Percentiles rank a stretch among this genome's conserved stretches.
phyloP scores from a whole-genome alignment of 441 rosid species.

The Biscutella laevigata region DNA sequence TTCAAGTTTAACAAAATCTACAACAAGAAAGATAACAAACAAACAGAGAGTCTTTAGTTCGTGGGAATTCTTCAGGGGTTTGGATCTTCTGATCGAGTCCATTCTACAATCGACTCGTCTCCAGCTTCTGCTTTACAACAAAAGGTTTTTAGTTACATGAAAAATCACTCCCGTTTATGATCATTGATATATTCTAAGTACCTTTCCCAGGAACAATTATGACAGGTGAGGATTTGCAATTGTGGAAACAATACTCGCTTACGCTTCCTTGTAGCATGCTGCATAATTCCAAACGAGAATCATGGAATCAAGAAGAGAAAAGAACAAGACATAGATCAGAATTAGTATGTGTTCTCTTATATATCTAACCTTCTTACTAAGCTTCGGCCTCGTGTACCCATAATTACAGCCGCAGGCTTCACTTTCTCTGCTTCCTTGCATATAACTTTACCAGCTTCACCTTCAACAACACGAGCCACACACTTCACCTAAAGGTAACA shows the following conservation, averaged over 20 bases:
- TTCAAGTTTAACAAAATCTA: slow-evolving; percentile 2
- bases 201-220: slow-evolving; percentile 81
- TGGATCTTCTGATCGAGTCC: slow-evolving; percentile 20
- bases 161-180: no score
- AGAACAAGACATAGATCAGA: not conserved
- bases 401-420: slow-evolving; percentile 73
- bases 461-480: slow-evolving; percentile 69
- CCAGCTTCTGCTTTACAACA: slow-evolving; percentile 48
- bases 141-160: slow-evolving; percentile 4
- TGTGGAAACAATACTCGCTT: slow-evolving; percentile 75
- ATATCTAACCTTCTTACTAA: slow-evolving; percentile 53
- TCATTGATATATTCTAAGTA: slow-evolving; percentile 21
- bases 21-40: slow-evolving; percentile 1
- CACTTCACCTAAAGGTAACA: slow-evolving; percentile 40
- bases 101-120: slow-evolving; percentile 46
- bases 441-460: slow-evolving; percentile 64
- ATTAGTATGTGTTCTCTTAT: not conserved
- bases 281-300: slow-evolving; percentile 15
- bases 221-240: slow-evolving; percentile 74
- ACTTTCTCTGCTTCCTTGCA: slow-evolving; percentile 74
- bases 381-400: slow-evolving; percentile 85
- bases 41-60: slow-evolving; percentile 14
- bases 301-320: not conserved
- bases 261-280: slow-evolving; percentile 81
- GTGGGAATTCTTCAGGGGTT: slow-evolving; percentile 7